Conservation (phyloP, 2,329 filamentous ascomycete genomes). For the Aspergillus phoenicis region DNA sequence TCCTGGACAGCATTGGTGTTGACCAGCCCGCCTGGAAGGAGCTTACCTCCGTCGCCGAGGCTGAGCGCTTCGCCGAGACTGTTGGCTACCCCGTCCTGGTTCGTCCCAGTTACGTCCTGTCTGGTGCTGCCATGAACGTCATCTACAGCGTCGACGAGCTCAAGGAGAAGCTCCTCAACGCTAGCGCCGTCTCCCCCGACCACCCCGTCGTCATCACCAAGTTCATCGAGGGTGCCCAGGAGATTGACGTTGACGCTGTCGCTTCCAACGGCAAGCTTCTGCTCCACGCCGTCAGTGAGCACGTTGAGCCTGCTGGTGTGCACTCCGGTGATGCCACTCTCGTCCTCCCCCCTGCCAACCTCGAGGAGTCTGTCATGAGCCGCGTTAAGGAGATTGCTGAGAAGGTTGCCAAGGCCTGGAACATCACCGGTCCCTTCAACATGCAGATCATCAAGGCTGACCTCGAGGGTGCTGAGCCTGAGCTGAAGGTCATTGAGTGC, state of each 20-base stretch:
- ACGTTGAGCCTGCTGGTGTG: conserved; percentile 95
- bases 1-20: conserved; percentile 92
- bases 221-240: conserved; percentile 94
- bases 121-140: conserved; percentile 97
- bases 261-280: conserved; percentile 83
- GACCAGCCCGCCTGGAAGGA: conserved; percentile 99
- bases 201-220: conserved; percentile 98
- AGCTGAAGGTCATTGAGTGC: conserved; percentile 96
- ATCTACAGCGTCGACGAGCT: conserved; percentile 86
- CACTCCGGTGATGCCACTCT: conserved; percentile 97
- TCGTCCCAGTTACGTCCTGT: conserved; percentile 92
- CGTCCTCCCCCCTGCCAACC: conserved; percentile 80
- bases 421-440: conserved; percentile 97
- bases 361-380: conserved; percentile 75
- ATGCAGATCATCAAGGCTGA: conserved; percentile 99
- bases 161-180: conserved; percentile 91
- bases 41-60: conserved; percentile 83
- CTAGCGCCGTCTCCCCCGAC: conserved; percentile 87
- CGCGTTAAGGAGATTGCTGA: conserved; percentile 93
- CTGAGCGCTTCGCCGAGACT: conserved; percentile 79
- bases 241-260: conserved; percentile 96
- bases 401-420: conserved; percentile 97
- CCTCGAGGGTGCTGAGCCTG: conserved; percentile 70
- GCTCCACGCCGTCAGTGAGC: conserved; percentile 89
- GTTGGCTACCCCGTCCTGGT: conserved; percentile 95